These are phyloP conservation scores for Syzygium aromaticum DNA, from an alignment of 345 rosid species.

Conservation along the genomic window DNA sequence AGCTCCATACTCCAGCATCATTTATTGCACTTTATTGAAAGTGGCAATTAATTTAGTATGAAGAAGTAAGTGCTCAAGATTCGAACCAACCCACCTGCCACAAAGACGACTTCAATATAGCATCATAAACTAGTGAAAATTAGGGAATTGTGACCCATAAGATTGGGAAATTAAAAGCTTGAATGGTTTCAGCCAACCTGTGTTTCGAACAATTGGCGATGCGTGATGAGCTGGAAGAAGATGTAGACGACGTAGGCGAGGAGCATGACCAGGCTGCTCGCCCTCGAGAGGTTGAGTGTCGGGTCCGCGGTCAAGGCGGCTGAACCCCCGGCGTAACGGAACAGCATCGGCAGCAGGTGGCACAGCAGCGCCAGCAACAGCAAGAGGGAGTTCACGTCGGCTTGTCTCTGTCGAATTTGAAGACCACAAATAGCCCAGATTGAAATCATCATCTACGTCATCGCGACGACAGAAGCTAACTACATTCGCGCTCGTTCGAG, in stretches of 20 bases:
- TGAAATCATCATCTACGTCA: background rate
- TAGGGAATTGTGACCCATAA: background rate
- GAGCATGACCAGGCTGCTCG: slow-evolving; percentile 78
- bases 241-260: slow-evolving; percentile 65
- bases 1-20: background rate
- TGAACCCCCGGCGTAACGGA: slow-evolving; percentile 26
- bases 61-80: background rate
- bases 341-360: slow-evolving; percentile 60
- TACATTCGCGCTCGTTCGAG: background rate
- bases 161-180: background rate
- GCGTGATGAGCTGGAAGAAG: slow-evolving; percentile 75
- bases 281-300: slow-evolving; percentile 57
- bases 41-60: background rate
- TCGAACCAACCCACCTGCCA: background rate
- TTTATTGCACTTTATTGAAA: background rate
- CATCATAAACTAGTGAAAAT: background rate
- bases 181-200: slow-evolving; percentile 25
- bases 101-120: background rate
- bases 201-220: slow-evolving; percentile 60
- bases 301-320: slow-evolving; percentile 20
- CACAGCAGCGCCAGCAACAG: slow-evolving; percentile 69
- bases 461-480: background rate
- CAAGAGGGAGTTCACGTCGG: slow-evolving; percentile 69
- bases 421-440: background rate
- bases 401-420: slow-evolving; percentile 55